Base-by-base conservation (phyloP, 768 basidiomycete species). In the Postia placenta region DNA sequence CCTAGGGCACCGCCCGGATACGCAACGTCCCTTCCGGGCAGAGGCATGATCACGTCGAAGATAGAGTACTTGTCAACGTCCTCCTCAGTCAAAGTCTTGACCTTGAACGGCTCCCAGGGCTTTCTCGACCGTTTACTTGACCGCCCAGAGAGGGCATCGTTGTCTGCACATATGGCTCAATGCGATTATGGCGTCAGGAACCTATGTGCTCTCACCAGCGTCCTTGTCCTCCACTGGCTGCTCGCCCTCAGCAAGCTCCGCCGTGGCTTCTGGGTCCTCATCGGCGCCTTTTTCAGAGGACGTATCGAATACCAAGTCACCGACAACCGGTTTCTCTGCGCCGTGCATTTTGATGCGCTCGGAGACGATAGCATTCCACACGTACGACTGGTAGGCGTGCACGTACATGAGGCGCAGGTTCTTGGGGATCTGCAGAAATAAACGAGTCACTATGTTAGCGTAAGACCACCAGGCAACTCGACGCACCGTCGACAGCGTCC, bases 341-440 rank as follows among this genome's bases (percentile, higher is more conserved):
- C 94, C 92, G 58, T 83, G 83, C 42, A 75, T 73, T 51, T 80
- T 82, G 60, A 98, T 83, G 11, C 96, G 86, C 67, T 97, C 92
- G 2, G 94, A 97, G 35, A 94, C 91, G 48, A 97, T 85, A 41
- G 92, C 83, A 67, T 99, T 99, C 95, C 95, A 99, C 27, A 98
- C 85, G 59, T 97, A 99, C 14, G 91, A 94, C 65, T 99, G 96
- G 64, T 97, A 99, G 25, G 94, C 94, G 66, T 99, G 96, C 47
- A 97, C 83, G 64, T 98, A 99, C 90, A 99, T 97, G 55, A 96
- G 70, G 44, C 96, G 80, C 51, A 99, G 78, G 61, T 95, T 98
- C 48, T 87, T 79, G 12, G 96, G 96, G 56, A 99, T 98, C 95
- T 97, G 56, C 47, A 27, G 23, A 23, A 23, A 42, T 11, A 26